Base-by-base conservation (phyloP, 495 filamentous ascomycete genomes). In the Chaetomium cochliodes region DNA sequence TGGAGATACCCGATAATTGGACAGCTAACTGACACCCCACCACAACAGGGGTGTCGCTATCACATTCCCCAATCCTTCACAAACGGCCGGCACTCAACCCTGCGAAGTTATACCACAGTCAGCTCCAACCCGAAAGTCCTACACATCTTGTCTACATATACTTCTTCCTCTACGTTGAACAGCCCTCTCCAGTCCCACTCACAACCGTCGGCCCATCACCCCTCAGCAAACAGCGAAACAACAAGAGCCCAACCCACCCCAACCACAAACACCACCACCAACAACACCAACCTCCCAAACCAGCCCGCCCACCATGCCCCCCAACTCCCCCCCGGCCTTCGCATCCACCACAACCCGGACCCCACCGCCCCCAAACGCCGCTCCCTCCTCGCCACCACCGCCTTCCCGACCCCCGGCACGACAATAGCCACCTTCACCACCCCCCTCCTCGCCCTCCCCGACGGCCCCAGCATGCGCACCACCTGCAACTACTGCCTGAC, bases 401-500 rank as follows among this genome's bases (percentile, higher is more conserved):
- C 66, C 62, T 76, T 81, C 69, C 28, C 42, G 5, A 37, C 33
- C 18, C 64, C 79, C 1, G 82, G 81, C 33, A 71, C 72, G 9
- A n/a, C 70, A 42, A 77, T 85, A 66, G 74, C 76, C 54, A 68
- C 67, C 2, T 79, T 83, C 64, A 33, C 52, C 28, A 61, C 66
- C 13, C 80, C 81, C 0, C 73, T 75, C 47, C 60, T 84, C 49
- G 76, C 79, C 3, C 69, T 84, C 16, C 78, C 82, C 4, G 77
- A 79, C 60, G 72, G 67, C 46, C 56, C 72, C 12, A 64, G 65
- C 64, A 70, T 78, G 58, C 57, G 67, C 8, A 68, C 67, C 4
- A 78, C 77, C 30, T 82, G 80, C 73, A 77, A 76, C 69, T 71
- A 77, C 69, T 82, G 80, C 59, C 72, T 82, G 16, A 58, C 62